Evolutionary conservation across 192 early-diverging fungal species (phyloP).

Genomic region (Diversispora epigaea): DNA sequence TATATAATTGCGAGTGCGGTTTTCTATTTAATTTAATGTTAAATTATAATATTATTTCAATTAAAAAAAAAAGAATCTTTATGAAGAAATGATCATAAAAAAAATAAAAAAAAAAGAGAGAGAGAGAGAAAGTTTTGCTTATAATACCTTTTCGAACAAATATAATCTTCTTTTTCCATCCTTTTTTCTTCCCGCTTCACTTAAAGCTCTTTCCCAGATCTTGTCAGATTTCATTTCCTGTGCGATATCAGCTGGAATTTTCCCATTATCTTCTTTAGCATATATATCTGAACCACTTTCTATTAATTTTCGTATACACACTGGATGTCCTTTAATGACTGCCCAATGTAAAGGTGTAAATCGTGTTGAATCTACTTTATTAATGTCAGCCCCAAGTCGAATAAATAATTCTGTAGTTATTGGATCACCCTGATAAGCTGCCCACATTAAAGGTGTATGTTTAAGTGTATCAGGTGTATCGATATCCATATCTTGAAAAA

Average conservation of each 20-base stretch:
- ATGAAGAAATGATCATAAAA: neutral
- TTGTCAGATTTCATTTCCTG: slow-evolving; percentile 48
- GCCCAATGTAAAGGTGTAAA: slow-evolving; percentile 93
- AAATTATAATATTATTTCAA: no score
- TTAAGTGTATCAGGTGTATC: slow-evolving; percentile 74
- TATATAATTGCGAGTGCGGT: slow-evolving; percentile 69
- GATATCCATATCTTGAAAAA: slow-evolving; percentile 66
- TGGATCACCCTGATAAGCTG: slow-evolving; percentile 82
- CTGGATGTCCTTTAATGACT: slow-evolving; percentile 59
- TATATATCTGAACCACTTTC: slow-evolving; percentile 69
- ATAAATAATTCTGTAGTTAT: slow-evolving; percentile 70
- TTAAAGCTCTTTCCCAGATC: slow-evolving; percentile 54
- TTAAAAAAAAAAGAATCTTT: no score
- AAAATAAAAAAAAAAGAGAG: slow-evolving; percentile 6
- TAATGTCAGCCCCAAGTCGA: slow-evolving; percentile 65
- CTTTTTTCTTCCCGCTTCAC: slow-evolving; percentile 38
- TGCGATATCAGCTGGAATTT: slow-evolving; percentile 85
- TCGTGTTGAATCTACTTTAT: slow-evolving; percentile 66
- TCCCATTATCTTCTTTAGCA: slow-evolving; percentile 69
- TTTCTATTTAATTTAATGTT: slow-evolving; percentile 40
- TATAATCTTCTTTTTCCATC: slow-evolving; percentile 36
- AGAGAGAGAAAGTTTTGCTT: no score
- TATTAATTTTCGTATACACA: slow-evolving; percentile 65
- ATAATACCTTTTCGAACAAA: slow-evolving; percentile 43
- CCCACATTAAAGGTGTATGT: slow-evolving; percentile 94